These are phyloP conservation scores for Przewalskia tangutica DNA, from an alignment of 257 asterid genomes.

Conservation along the genomic window DNA sequence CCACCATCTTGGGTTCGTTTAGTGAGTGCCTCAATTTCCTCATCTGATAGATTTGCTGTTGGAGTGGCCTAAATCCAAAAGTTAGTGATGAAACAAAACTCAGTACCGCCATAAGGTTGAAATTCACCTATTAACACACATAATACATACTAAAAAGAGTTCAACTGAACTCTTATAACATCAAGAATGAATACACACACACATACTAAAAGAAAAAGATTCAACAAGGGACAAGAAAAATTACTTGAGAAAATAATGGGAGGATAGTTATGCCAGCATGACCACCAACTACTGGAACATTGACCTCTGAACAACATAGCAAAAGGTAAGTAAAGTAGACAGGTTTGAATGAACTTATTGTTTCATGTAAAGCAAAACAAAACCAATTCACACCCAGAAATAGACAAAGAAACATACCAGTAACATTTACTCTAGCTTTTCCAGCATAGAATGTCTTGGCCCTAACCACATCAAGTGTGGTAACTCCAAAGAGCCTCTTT, in stretches of 20 bases:
- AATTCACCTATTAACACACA: not conserved
- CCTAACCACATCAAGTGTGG: conserved; percentile 94
- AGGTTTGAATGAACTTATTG: not conserved
- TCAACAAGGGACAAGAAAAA: not conserved
- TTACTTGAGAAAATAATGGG: conserved; percentile 85
- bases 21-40: conserved; percentile 64
- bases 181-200: not conserved
- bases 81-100: not conserved
- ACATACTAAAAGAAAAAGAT: not conserved
- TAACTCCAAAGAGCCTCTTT: conserved; percentile 69
- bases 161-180: not conserved
- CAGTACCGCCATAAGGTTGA: not conserved
- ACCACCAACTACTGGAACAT: conserved; percentile 91
- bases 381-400: not conserved
- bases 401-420: conserved; percentile 28
- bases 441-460: conserved; percentile 90
- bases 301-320: conserved; percentile 40
- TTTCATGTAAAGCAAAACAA: not conserved
- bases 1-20: conserved; percentile 97
- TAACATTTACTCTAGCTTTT: conserved; percentile 65
- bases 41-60: conserved; percentile 57
- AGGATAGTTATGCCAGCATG: conserved; percentile 95
- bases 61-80: conserved; percentile 56
- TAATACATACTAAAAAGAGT: not conserved
- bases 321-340: not conserved